A percentile compares a stretch with the other conserved stretches of the same genome.
phyloP scores from a whole-genome alignment of 257 asterid species.

The Scutellaria minor region DNA sequence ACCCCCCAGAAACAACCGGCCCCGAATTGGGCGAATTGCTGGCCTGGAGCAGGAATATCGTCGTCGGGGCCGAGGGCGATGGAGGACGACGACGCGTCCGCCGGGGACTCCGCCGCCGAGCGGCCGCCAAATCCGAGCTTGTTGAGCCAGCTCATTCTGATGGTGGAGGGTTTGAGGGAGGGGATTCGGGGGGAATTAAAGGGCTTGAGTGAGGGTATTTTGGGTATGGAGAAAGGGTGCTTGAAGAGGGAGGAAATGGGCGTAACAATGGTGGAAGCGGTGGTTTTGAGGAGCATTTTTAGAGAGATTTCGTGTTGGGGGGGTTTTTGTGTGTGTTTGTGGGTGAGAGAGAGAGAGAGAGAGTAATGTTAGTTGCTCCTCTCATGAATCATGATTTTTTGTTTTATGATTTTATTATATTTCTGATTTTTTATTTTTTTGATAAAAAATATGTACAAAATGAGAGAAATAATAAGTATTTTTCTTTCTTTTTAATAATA shows the following conservation, averaged over 20 bases:
- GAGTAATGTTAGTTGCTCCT: background rate
- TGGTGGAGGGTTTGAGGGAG: constrained; percentile 38
- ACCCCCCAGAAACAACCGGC: constrained; percentile 99
- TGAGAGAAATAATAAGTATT: no score
- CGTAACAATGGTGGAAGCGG: constrained; percentile 42
- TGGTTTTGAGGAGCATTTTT: constrained; percentile 55
- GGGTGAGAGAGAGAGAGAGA: no score
- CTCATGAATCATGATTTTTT: no score
- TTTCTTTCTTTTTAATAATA: no score
- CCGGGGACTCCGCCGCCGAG: constrained; percentile 49
- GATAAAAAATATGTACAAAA: no score
- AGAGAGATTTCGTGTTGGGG: constrained; percentile 34
- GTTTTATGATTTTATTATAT: background rate
- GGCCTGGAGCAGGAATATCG: constrained; percentile 77
- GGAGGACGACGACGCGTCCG: constrained; percentile 61
- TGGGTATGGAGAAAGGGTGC: constrained; percentile 41
- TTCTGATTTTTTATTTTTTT: no score
- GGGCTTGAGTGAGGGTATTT: constrained; percentile 41
- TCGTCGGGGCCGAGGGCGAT: constrained; percentile 80
- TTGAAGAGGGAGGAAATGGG: constrained; percentile 49
- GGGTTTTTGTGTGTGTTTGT: constrained; percentile 8
- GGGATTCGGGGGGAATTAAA: constrained; percentile 35
- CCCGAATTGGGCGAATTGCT: constrained; percentile 85
- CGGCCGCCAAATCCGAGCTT: constrained; percentile 80
- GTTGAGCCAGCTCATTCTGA: constrained; percentile 75